These are phyloP conservation scores for Mycena vulgaris DNA, from an alignment of 768 basidiomycete species.

Conservation along the genomic window DNA sequence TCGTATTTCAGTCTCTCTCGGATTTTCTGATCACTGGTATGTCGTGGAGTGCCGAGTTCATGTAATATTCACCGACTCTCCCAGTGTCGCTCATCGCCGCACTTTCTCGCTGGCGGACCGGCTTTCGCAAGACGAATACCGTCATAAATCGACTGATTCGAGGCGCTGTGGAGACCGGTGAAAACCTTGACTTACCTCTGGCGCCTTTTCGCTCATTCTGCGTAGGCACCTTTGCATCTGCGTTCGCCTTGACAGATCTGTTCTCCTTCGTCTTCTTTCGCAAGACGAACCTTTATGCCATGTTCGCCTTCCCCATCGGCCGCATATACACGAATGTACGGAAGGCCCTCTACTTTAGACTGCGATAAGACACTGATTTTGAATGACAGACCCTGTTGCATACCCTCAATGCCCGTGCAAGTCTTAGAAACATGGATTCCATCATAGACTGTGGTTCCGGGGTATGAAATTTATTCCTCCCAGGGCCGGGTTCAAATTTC, in stretches of 20 bases:
- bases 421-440: not conserved
- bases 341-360: too few relatives aligned
- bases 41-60: not conserved
- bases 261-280: slow-evolving; percentile 50
- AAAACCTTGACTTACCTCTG: not conserved
- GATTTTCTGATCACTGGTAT: slow-evolving; percentile 64
- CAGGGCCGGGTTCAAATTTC: not conserved
- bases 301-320: slow-evolving; percentile 57
- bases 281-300: slow-evolving; percentile 47
- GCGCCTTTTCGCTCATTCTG: not conserved
- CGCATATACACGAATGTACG: slow-evolving; percentile 64
- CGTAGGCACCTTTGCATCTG: slow-evolving; percentile 57
- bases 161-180: slow-evolving; percentile 69
- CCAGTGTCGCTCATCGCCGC: slow-evolving; percentile 49
- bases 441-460: slow-evolving; percentile 7
- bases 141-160: slow-evolving; percentile 69
- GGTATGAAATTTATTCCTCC: not conserved
- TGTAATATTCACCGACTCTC: not conserved
- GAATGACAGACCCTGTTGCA: slow-evolving; percentile 4
- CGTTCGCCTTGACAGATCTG: slow-evolving; percentile 67
- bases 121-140: slow-evolving; percentile 66
- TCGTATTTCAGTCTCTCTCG: slow-evolving; percentile 60
- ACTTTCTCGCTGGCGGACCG: slow-evolving; percentile 62
- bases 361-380: not conserved
- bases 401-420: slow-evolving; percentile 4